Evolutionary conservation across 2,329 filamentous ascomycete species (phyloP), one percentile per base, ranked within the genome.

Genomic region (Fusarium domesticum): DNA sequence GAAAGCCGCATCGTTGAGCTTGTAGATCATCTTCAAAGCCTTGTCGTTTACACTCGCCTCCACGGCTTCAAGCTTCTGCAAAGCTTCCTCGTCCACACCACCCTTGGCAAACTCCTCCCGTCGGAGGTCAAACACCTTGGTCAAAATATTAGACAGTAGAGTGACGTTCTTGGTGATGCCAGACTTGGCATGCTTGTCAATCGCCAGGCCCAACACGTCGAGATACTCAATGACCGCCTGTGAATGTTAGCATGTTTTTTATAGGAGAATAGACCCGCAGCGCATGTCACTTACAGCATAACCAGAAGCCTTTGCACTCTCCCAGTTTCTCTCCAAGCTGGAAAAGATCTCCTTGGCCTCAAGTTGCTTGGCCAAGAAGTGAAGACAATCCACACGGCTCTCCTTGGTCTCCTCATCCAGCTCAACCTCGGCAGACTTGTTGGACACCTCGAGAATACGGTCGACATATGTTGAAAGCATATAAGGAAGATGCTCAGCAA

Each of bases 1-100:
- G 81, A 98, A 98, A 1, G 87, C 83, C 1, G 87, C 84, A 63
- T 98, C 93, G 69, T 96, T 97, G 50, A 98, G 80, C 74, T 97
- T 97, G 73, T 95, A 89, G 42, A 96, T 87, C 83, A 96, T 93
- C 67, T 89, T 87, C 47, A 98, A 79, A 0, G 84, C 81, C 11
- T 86, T 81, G 8, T 85, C 79, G 62, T 89, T 85, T 54, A 88
- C 61, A 10, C 74, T 72, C 2, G 72, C 70, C 62, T 95, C 89
- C 11, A 89, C 72, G 33, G 75, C 72, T 16, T 73, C 67, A 6
- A 87, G 65, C 35, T 77, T 70, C 12, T 76, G 68, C 14, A 73
- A 61, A 28, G 51, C 59, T 33, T 72, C 65, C 25, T 74, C 69
- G 43, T 62, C 64, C 18, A 73, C 65, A 2, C 78, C 70, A 23